Conservation (phyloP, 2,329 filamentous ascomycete species). For the Penicillium decumbens region DNA sequence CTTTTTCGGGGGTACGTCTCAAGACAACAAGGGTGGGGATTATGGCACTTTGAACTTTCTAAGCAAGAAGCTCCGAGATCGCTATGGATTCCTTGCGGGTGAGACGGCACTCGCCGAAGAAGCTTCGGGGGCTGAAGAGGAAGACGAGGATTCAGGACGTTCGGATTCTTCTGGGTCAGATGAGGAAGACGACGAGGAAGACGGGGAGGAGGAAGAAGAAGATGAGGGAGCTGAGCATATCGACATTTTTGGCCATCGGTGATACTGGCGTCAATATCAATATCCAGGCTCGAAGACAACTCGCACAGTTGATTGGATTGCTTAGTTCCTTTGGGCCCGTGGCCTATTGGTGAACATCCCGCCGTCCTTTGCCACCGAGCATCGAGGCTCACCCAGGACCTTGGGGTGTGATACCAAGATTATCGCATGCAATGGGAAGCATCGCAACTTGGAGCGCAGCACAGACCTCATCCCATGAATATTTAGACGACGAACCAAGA, state of each 20-base stretch:
- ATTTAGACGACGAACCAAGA: background rate
- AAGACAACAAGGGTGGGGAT: slow-evolving; percentile 36
- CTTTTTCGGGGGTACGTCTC: slow-evolving; percentile 23
- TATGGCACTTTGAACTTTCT: slow-evolving; percentile 54
- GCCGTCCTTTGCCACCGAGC: background rate
- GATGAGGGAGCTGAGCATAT: slow-evolving; percentile 50
- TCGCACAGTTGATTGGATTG: background rate
- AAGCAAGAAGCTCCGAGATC: slow-evolving; percentile 46
- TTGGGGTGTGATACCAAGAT: background rate
- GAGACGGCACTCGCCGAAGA: slow-evolving; percentile 25
- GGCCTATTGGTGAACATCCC: background rate
- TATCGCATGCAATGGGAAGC: background rate
- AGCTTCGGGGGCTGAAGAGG: slow-evolving; percentile 17
- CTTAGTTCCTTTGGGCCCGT: background rate
- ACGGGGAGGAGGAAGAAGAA: slow-evolving; percentile 28
- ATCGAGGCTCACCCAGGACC: background rate
- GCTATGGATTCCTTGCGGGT: slow-evolving; percentile 34
- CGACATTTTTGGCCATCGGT: slow-evolving; percentile 52
- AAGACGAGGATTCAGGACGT: slow-evolving; percentile 16
- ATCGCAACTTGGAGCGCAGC: background rate
- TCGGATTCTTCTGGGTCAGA: slow-evolving; percentile 33
- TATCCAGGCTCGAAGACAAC: background rate
- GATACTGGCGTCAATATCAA: slow-evolving; percentile 11
- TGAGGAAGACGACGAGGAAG: slow-evolving; percentile 46
- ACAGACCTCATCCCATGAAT: background rate